Evolutionary conservation across 1,139 yeast species (phyloP).

Genomic region (Sugiyamaella neomexicana): DNA sequence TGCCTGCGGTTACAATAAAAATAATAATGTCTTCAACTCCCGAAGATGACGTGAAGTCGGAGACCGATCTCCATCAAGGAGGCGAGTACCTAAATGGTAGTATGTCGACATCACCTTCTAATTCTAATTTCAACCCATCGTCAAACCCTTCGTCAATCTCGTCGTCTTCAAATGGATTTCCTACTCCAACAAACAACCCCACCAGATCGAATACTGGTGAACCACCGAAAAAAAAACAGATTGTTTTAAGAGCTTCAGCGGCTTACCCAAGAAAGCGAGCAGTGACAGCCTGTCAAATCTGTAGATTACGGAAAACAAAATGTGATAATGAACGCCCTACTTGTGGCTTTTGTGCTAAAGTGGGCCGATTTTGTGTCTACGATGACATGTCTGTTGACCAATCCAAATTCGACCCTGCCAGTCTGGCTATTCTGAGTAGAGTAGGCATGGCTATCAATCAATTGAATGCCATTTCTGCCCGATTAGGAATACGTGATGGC

Average conservation of each 20-base stretch:
- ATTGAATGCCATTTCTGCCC: conserved; percentile 20
- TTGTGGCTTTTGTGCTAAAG: conserved; percentile 25
- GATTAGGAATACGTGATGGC: conserved; percentile 16
- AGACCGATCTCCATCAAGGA: neutral
- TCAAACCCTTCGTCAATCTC: neutral
- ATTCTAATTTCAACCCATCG: neutral
- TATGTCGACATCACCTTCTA: neutral
- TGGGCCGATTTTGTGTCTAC: conserved; percentile 24
- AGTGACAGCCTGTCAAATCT: conserved; percentile 26
- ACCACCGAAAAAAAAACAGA: conserved; percentile 11
- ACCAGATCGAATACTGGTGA: neutral
- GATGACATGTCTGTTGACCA: conserved; percentile 25
- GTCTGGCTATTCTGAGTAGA: conserved; percentile 23
- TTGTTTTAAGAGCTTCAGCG: conserved; percentile 14
- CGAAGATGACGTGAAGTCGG: conserved; percentile 7
- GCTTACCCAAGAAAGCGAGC: conserved; percentile 23
- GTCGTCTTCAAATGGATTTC: conserved; percentile 3
- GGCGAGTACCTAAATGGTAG: neutral
- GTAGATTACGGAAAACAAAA: conserved; percentile 25
- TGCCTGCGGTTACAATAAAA: neutral
- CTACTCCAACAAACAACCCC: neutral
- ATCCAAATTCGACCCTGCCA: conserved; percentile 26
- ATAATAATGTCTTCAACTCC: conserved; percentile 11
- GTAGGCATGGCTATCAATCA: conserved; percentile 21
- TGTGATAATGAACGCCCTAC: conserved; percentile 26